A percentile compares a stretch with the other conserved stretches of the same genome.
phyloP scores from a whole-genome alignment of 1,284 basidiomycete genomes.

The Sporisorium scitamineum region DNA sequence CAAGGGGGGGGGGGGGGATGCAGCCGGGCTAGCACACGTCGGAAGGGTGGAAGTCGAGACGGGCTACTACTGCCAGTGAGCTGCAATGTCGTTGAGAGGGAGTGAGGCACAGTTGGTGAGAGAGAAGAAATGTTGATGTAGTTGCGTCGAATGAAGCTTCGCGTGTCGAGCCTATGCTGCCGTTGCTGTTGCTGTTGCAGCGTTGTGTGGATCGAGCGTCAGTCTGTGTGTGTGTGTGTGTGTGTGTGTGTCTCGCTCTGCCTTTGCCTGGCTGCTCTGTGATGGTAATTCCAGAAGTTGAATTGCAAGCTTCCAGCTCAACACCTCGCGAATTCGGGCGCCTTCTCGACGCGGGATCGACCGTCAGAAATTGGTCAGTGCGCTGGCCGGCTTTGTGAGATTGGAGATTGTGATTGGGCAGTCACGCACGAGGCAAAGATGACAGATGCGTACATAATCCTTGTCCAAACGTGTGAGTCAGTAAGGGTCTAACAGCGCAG shows the following conservation, averaged over 20 bases:
- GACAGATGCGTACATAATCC: slow-evolving; percentile 25
- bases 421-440: not conserved
- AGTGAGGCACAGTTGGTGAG: not conserved
- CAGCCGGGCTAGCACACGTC: slow-evolving; percentile 14
- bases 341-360: slow-evolving; percentile 19
- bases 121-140: not conserved
- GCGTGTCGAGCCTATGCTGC: slow-evolving; percentile 9
- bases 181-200: not conserved
- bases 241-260: slow-evolving; percentile 11
- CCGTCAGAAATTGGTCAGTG: slow-evolving; percentile 36
- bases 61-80: slow-evolving; percentile 13
- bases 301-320: slow-evolving; percentile 42
- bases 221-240: slow-evolving; percentile 2
- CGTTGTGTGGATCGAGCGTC: slow-evolving; percentile 10
- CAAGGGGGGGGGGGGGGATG: slow-evolving; percentile 5
- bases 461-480: too few relatives aligned
- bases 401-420: slow-evolving; percentile 34
- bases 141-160: slow-evolving; percentile 10
- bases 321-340: slow-evolving; percentile 15
- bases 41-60: not conserved
- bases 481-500: too few relatives aligned
- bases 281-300: not conserved
- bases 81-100: slow-evolving; percentile 11
- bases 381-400: slow-evolving; percentile 17
- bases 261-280: slow-evolving; percentile 1